Base-by-base conservation (phyloP, 768 basidiomycete species). In the Postia placenta region DNA sequence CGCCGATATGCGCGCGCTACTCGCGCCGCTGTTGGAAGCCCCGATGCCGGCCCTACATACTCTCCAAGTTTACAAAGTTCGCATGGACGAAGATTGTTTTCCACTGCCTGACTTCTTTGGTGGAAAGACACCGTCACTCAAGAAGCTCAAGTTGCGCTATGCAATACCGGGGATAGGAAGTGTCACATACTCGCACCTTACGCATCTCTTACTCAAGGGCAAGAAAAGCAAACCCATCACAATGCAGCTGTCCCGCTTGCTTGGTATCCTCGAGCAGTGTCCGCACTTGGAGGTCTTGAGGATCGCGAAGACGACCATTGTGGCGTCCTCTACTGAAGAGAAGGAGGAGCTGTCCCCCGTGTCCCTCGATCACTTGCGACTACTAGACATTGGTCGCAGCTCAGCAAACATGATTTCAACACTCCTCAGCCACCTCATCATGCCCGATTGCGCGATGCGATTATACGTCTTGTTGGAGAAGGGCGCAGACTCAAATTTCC, bases 391-490 rank as follows among this genome's bases (percentile, higher is more conserved):
- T 17, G 53, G 59, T 3, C 60, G 60, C 24, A 50, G 52, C 40
- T 42, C 53, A n/a, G 60, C 57, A 2, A 45, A 50, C 7, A 51
- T 55, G 20, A 50, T 53, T 6, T 24, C 54, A 2, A 53, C 51
- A 14, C 46, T 64, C 41, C 43, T 64, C 20, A 41, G 51, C 36
- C 57, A 52, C 25, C 52, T 64, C 51, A 48, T 50, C 25, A 30
- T 56, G 7, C 60, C 62, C 12, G 55, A 60, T 40, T 64, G 59
- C 49, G 52, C 59, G 11, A 43, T 59, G 23, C 51, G 54, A 26
- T 52, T 60, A 33, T 47, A 48, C 47, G 56, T 60, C 12, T 61
- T 56, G 59, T 44, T 60, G 11, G 60, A 61, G 46, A 49, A 56
- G 17, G 56, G 51, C 47, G 50, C 51, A 17, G 43, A 58, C 42